Base-by-base conservation (phyloP, 768 basidiomycete genomes). In the Tulasnella sp. region DNA sequence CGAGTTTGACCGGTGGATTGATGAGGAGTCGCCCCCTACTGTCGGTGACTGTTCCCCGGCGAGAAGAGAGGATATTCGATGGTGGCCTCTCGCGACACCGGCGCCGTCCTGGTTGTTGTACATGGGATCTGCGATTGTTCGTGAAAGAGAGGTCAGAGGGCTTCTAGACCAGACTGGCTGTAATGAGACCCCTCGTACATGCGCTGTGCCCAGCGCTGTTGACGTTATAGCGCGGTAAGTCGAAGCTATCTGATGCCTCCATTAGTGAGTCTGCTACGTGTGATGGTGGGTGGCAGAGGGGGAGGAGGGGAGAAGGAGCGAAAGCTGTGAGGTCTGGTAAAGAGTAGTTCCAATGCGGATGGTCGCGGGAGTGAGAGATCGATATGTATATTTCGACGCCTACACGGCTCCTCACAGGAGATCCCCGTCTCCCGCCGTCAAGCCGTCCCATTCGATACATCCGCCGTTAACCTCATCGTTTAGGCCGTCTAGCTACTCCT, bases 231-330 rank as follows among this genome's bases (percentile, higher is more conserved):
- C 79, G 40, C 40, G 79, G 79, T 50, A 80, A 69, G 54, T 80
- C 79, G 54, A 80, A 80, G 72, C 72, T 54, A 34, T 80, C 79
- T 34, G 60, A 74, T 44, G 79, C 72, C 79, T 80, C 79, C 79
- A 80, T 80, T n/a, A 72, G 58, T 50, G 42, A 69, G 64, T 69
- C 64, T 69, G 64, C 64, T 69, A 46, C 64, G 3, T 42, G 64
- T 18, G 46, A 69, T 80, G 69, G 31, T 80, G 22, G 50, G 72
- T 73, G 69, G 46, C 42, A 75, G 28, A 73, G 46, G 72, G 48
- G 46, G 50, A 41, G 72, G 28, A 72, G 58, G n/a, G n/a, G 41
- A 54, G 31, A 76, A 48, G 34, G 54, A n/a, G 54, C 24, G 54
- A 54, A 69, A 69, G 64, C 31, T 5, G 64, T 34, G 64, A 69